phyloP scores from a whole-genome alignment of 2,329 filamentous ascomycete genomes.

The Colletotrichum chlorophyti region DNA sequence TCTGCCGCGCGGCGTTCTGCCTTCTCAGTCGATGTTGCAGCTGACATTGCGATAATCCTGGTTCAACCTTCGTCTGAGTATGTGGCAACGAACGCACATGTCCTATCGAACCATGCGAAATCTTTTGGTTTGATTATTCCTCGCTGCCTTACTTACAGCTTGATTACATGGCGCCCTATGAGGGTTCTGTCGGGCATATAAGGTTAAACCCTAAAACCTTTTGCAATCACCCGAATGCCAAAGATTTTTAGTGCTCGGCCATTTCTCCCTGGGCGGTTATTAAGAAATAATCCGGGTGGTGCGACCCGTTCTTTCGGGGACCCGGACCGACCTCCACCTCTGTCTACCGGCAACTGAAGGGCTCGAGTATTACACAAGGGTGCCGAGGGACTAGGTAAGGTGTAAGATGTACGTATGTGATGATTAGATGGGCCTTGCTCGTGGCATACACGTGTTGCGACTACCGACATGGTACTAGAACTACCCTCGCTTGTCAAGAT shows the following conservation, averaged over 20 bases:
- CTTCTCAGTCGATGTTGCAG: neutral
- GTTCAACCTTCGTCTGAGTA: neutral
- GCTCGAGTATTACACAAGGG: neutral
- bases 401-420: neutral
- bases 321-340: neutral
- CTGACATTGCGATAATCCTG: neutral
- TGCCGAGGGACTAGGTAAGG: neutral
- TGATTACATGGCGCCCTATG: neutral
- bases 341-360: too few species aligned
- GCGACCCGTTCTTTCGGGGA: neutral
- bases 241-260: neutral
- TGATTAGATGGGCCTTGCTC: too few species aligned
- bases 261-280: neutral
- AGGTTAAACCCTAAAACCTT: neutral
- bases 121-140: neutral
- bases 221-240: neutral
- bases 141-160: neutral
- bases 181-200: neutral
- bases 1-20: neutral
- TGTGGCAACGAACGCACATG: too few species aligned
- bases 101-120: neutral
- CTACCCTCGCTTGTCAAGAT: neutral
- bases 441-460: neutral
- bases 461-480: neutral
- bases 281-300: neutral